Conservation (phyloP, 2,329 filamentous ascomycete species). For the Penicillium sp. region DNA sequence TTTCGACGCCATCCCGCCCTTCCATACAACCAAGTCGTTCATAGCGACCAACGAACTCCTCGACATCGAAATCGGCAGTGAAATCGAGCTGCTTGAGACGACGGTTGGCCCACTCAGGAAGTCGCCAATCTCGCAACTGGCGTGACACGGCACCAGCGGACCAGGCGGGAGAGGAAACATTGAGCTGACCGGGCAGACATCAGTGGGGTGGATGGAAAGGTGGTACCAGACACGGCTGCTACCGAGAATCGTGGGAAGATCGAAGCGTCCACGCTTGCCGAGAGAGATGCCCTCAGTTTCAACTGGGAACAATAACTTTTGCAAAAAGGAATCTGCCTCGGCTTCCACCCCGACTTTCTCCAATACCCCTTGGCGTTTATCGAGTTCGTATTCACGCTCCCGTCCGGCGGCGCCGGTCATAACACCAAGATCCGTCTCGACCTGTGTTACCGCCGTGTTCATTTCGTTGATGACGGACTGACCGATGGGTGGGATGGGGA, state of each 20-base stretch:
- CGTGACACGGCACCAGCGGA: slow-evolving; percentile 88
- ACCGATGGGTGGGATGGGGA: slow-evolving; percentile 68
- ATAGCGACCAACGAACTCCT: slow-evolving; percentile 86
- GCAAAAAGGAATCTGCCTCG: slow-evolving; percentile 76
- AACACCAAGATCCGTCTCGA: slow-evolving; percentile 73
- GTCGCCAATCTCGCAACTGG: slow-evolving; percentile 85
- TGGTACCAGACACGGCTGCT: slow-evolving; percentile 96
- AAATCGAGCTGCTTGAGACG: slow-evolving; percentile 88
- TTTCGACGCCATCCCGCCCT: slow-evolving; percentile 87
- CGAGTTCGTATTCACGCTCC: slow-evolving; percentile 71
- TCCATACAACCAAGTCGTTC: slow-evolving; percentile 77
- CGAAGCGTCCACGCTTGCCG: slow-evolving; percentile 71
- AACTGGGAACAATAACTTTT: slow-evolving; percentile 72
- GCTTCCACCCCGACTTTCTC: slow-evolving; percentile 81
- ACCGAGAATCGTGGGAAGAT: slow-evolving; percentile 66
- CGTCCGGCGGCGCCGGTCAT: slow-evolving; percentile 61
- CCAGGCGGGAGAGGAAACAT: slow-evolving; percentile 75
- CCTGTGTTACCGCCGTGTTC: slow-evolving; percentile 71
- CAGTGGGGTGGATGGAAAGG: slow-evolving; percentile 82
- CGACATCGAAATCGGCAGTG: slow-evolving; percentile 90
- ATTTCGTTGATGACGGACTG: slow-evolving; percentile 83
- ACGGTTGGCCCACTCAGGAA: slow-evolving; percentile 95
- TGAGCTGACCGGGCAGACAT: slow-evolving; percentile 68
- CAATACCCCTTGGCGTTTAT: slow-evolving; percentile 74
- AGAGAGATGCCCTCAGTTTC: slow-evolving; percentile 73